Conservation (phyloP, 1,284 basidiomycete species). For the Xerocomus cyaneibrunnescens region DNA sequence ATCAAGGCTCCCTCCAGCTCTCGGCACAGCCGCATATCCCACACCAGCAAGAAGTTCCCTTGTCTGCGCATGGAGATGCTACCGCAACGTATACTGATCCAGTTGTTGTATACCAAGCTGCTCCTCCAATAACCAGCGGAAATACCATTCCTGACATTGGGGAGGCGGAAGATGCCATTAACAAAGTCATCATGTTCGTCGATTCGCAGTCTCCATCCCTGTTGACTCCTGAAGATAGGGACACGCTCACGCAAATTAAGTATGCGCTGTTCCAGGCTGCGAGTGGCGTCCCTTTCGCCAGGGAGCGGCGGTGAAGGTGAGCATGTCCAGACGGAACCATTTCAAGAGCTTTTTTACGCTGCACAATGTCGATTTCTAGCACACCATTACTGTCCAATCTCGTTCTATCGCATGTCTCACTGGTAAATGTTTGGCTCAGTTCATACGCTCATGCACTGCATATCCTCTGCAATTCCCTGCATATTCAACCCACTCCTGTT, state of each 20-base stretch:
- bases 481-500: conserved; percentile 29
- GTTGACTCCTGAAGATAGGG: conserved; percentile 43
- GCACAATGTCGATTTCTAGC: conserved; percentile 15
- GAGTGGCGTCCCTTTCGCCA: conserved; percentile 41
- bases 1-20: conserved; percentile 33
- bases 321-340: background rate
- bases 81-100: conserved; percentile 27
- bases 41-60: conserved; percentile 32
- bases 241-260: conserved; percentile 47
- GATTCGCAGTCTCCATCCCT: conserved; percentile 44
- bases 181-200: conserved; percentile 50
- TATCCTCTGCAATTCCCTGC: conserved; percentile 20
- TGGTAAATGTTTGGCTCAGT: conserved; percentile 21
- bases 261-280: conserved; percentile 47
- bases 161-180: conserved; percentile 53
- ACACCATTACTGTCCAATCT: conserved; percentile 7
- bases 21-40: conserved; percentile 33
- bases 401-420: conserved; percentile 17
- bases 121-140: conserved; percentile 36
- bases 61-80: conserved; percentile 28
- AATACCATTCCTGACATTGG: conserved; percentile 33
- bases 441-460: conserved; percentile 25
- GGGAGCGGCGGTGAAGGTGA: conserved; percentile 32
- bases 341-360: conserved; percentile 20
- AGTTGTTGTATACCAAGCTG: conserved; percentile 35